phyloP scores from a whole-genome alignment of 208 protist species.

The Acanthamoeba healyi region DNA sequence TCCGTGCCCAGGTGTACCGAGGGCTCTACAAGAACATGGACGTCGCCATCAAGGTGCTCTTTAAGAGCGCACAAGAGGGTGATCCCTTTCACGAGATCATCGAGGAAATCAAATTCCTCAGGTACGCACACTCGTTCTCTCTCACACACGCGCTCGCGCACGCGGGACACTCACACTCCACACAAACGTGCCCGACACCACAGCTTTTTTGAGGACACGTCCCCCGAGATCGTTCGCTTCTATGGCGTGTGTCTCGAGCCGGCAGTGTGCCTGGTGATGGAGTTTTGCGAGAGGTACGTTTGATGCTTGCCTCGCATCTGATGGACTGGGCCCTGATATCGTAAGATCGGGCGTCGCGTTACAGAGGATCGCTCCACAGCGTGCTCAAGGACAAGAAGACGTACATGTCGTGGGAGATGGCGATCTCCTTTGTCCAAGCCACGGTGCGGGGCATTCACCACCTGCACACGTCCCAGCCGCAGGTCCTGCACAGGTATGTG shows the following conservation, averaged over 20 bases:
- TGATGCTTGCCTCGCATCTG: neutral
- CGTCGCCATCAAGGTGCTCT: slow-evolving; percentile 85
- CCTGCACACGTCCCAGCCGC: slow-evolving; percentile 10
- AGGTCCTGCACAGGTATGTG: neutral
- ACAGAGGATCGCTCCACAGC: neutral
- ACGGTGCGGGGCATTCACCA: slow-evolving; percentile 34
- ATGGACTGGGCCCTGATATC: too few species aligned
- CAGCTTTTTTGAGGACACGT: slow-evolving; percentile 37
- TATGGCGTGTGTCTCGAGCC: slow-evolving; percentile 60
- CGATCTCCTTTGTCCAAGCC: slow-evolving; percentile 10
- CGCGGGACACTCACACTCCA: too few species aligned
- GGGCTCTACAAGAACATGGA: slow-evolving; percentile 81
- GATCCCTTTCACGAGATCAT: slow-evolving; percentile 82
- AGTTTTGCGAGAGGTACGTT: slow-evolving; percentile 42
- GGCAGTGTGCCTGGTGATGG: slow-evolving; percentile 68
- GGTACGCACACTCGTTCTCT: slow-evolving; percentile 48
- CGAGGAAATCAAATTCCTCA: slow-evolving; percentile 85
- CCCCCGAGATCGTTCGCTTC: slow-evolving; percentile 45
- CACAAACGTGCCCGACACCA: neutral
- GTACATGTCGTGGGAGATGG: slow-evolving; percentile 53
- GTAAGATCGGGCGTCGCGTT: too few species aligned
- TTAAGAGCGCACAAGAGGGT: neutral
- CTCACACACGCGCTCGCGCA: too few species aligned
- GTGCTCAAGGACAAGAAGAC: slow-evolving; percentile 10
- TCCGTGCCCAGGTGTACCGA: slow-evolving; percentile 15